Evolutionary conservation across 2,329 filamentous ascomycete species (phyloP), one percentile per base, ranked within the genome.

Genomic region (Nemania bipapillata): DNA sequence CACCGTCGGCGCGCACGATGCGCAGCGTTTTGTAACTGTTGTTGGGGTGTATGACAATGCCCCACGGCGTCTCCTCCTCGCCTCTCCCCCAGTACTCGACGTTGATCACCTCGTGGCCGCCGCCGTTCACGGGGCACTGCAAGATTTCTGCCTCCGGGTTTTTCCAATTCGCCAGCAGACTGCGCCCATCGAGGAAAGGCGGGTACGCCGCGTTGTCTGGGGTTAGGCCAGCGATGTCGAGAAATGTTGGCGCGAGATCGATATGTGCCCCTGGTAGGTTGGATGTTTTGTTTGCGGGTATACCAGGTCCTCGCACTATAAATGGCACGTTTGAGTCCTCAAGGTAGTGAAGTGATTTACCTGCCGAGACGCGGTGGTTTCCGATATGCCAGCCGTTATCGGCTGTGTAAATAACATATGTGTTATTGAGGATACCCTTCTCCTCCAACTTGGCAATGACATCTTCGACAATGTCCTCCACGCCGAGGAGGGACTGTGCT

Each of bases 391-490:
- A 71, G 12, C 66, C 69, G 20, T 71, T 71, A 22, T 71, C 69
- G 2, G 55, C 30, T 17, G 69, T 70, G 24, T 63, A 71, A n/a
- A 71, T 54, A 2, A 71, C n/a, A 26, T 65, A 71, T 22, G 69
- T 71, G 35, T 71, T 71, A 30, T 71, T 28, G 17, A 70, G 40
- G 9, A 70, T 47, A 3, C 63, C 59, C 28, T 72, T 75, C 8
- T 72, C 72, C n/a, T 77, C 74, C 0, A 80, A 71, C 61, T 69
- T 71, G 4, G 68, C 45, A 0, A 80, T 54, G 1, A 80, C 74
- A 56, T 80, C 77, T 32, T 76, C 72, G 3, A 80, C 70, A 2
- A 80, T 77, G 22, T 80, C 78, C 47, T 81, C 78, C 0, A 81
- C 70, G 3, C 78, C 76, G 17, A 72, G 65, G 1, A 79, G 66